Base-by-base conservation (phyloP, 345 rosid species). In the Eucalyptus dawsonii region DNA sequence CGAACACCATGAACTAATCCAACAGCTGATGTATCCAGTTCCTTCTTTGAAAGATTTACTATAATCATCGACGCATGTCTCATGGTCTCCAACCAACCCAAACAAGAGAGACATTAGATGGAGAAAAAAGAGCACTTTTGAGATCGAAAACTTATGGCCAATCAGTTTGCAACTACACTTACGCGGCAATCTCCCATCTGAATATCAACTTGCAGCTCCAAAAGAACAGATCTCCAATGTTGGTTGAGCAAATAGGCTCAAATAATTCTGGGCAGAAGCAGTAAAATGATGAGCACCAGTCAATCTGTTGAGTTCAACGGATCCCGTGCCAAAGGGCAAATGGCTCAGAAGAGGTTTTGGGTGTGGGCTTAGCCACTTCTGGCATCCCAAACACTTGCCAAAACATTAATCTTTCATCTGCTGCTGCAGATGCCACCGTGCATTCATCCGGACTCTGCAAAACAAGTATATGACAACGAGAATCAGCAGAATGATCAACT, bases 21-120 rank as follows among this genome's bases (percentile, higher is more conserved):
- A 91, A 94, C 91, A 54, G 98, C 92, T 86, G 94, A 92, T 42
- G 93, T 90, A 89, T 95, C 89, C 89, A 97, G 92, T 92, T 96
- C 98, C 76, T 89, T 92, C 92, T 91, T 96, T 51, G 98, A 98
- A 89, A 98, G 96, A 81, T 93, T 95, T 80, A 97, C 94, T 44
- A 95, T 95, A 80, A 98, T 95, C 99, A 96, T 96, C 12, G 98
- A 96, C 44, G 96, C 99, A 93, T 96, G 99, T 94, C 99, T 95
- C 67, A 95, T 93, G 91, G 98, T 98, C 90, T 97, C 98, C 95
- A 98, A 90, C 54, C 99, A 95, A 93, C 11, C n/a, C 92, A 24
- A 88, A 80, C 6, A 24, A 89, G 54, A 89, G 19, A 31, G 31
- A n/a, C 76, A 72, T 37, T 56, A 50, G 42, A 45, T 37, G 51